These are phyloP conservation scores for Globisporangium sylvaticum DNA, from an alignment of 352 stramenopile species.

Conservation along the genomic window DNA sequence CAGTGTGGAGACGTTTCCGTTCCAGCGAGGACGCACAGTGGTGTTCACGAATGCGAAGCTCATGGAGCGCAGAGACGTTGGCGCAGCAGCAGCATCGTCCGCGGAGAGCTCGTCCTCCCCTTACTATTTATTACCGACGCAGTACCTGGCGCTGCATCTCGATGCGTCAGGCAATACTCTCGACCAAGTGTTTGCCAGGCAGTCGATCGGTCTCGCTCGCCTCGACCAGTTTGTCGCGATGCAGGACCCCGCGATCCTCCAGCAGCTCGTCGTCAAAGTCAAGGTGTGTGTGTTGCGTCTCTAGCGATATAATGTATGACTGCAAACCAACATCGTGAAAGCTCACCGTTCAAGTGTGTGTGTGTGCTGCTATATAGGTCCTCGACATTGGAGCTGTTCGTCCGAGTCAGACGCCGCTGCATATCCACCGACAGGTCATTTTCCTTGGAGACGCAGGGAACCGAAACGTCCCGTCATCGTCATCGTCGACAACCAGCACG, in stretches of 20 bases:
- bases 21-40: constrained; percentile 30
- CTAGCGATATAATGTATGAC: too few species aligned
- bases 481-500: not conserved
- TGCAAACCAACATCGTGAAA: too few species aligned
- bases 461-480: not conserved
- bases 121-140: constrained; percentile 32
- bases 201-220: constrained; percentile 11
- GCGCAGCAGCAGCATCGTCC: not conserved
- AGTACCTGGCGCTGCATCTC: constrained; percentile 32
- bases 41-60: constrained; percentile 60
- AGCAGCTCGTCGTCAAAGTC: constrained; percentile 27
- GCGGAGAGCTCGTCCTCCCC: not conserved
- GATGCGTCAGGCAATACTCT: constrained; percentile 7
- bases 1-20: constrained; percentile 35
- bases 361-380: too few species aligned
- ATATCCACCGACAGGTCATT: constrained; percentile 62
- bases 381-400: constrained; percentile 68
- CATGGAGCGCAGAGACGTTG: constrained; percentile 41
- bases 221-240: constrained; percentile 17
- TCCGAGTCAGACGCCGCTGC: constrained; percentile 46
- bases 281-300: constrained; percentile 14
- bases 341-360: too few species aligned
- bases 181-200: constrained; percentile 6
- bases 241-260: constrained; percentile 19
- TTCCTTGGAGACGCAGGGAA: constrained; percentile 36